phyloP scores from a whole-genome alignment of 176 grass and related monocot species.

The Canna indica region DNA sequence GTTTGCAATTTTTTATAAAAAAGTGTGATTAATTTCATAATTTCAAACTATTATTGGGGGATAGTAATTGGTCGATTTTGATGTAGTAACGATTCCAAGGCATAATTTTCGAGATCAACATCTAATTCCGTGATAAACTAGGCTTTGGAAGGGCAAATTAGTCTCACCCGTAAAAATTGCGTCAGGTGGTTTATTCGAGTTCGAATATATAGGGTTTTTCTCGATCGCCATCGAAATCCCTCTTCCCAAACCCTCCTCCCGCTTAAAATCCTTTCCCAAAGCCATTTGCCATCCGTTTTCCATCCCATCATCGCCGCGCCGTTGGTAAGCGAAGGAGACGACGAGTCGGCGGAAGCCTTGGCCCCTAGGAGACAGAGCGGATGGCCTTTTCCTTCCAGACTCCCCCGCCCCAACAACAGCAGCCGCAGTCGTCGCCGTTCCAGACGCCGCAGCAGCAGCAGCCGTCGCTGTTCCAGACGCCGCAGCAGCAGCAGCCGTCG shows the following conservation, averaged over 20 bases:
- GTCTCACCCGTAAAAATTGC: too few relatives aligned
- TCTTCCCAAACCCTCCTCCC: not conserved
- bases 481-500: slow-evolving; percentile 8
- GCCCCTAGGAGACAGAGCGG: too few relatives aligned
- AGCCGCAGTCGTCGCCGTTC: not conserved
- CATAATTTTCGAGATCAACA: too few relatives aligned
- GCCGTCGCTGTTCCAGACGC: slow-evolving; percentile 3
- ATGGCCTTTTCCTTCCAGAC: slow-evolving; percentile 16
- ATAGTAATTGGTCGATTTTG: too few relatives aligned
- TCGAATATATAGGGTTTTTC: not conserved
- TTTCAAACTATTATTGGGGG: too few relatives aligned
- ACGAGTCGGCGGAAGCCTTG: not conserved
- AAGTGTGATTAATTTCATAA: too few relatives aligned
- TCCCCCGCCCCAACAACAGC: not conserved
- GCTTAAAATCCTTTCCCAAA: not conserved
- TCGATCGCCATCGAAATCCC: not conserved
- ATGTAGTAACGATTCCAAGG: too few relatives aligned
- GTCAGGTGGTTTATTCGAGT: too few relatives aligned
- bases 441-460: slow-evolving; percentile 1
- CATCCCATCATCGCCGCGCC: not conserved
- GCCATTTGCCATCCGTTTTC: not conserved
- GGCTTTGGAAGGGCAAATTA: too few relatives aligned
- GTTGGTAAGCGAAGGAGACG: not conserved
- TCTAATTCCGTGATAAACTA: too few relatives aligned
- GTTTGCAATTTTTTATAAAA: too few relatives aligned